Evolutionary conservation across 202 grass and related monocot species (phyloP), one percentile per base, ranked within the genome.

Genomic region (Panicum hallii): DNA sequence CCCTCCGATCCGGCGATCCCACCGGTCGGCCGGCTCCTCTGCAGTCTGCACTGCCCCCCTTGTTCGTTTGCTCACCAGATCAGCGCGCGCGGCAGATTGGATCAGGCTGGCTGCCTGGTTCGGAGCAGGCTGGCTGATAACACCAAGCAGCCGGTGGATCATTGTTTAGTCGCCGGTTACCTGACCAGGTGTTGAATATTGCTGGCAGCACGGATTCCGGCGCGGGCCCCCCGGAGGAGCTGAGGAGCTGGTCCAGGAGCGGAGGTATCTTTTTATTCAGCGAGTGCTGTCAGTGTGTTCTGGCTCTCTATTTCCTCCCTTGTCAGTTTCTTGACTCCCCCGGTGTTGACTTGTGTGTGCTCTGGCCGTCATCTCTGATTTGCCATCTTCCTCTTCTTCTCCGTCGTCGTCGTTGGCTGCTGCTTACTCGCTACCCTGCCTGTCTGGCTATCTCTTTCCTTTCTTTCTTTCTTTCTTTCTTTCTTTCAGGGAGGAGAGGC

Each of bases 291-390:
- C 26, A 4, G 4, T 44, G 17, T 76, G 23, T 15, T 16, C 3
- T 46, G 67, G 19, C 44, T 15, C 10, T 44, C 44, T 19, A 4
- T 52, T 44, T 30, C 2, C 0, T 28, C 48, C n/a, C 72, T 88
- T 71, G 80, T 47, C 83, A 13, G 74, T 85, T 82, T 74, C 74
- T 83, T 77, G 84, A 85, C 85, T 85, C 58, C 53, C 53, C 8
- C 26, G 63, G 32, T 80, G 85, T 84, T 91, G 83, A 81, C 84
- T 60, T 14, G 48, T 76, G 16, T 42, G 63, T 28, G 53, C 5
- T 38, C 2, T 1, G 4, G 56, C 66, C 6, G 11, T 54, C n/a
- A 5, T 45, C 13, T 82, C 70, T 34, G 26, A 10, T 73, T 73
- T 52, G 22, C 69, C 69, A 1, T 40, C 40, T 46, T 38, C 74